phyloP scores from a whole-genome alignment of 495 filamentous ascomycete genomes.

The Haplographium delicatum region DNA sequence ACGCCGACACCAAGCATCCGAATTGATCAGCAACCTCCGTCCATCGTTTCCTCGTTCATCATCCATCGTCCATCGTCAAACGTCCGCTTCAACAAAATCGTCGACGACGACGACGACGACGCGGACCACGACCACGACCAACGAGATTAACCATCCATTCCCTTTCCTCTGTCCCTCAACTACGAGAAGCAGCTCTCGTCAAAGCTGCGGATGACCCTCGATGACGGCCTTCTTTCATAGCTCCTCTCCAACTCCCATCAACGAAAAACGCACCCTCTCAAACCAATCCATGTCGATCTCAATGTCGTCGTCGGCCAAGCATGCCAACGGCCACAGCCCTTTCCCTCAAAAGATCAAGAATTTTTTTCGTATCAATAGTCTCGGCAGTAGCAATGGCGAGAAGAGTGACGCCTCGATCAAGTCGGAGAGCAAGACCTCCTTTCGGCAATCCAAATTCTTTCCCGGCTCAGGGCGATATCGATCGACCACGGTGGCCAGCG shows the following conservation, averaged over 20 bases:
- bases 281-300: conserved; percentile 24
- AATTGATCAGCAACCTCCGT: conserved; percentile 17
- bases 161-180: conserved; percentile 2
- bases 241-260: conserved; percentile 19
- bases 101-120: conserved; percentile 8
- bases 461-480: conserved; percentile 68
- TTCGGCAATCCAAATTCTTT: conserved; percentile 80
- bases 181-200: conserved; percentile 23
- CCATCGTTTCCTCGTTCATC: no score
- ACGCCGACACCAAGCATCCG: neutral
- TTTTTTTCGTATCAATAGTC: conserved; percentile 93
- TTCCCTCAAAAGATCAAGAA: conserved; percentile 89
- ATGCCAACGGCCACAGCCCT: conserved; percentile 34
- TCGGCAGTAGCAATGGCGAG: conserved; percentile 47
- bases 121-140: no score
- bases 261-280: conserved; percentile 27
- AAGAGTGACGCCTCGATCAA: conserved; percentile 28
- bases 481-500: conserved; percentile 87
- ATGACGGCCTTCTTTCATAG: conserved; percentile 26
- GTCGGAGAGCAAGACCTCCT: conserved; percentile 55
- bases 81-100: no score
- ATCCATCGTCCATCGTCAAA: no score
- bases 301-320: conserved; percentile 25
- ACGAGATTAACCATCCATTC: neutral
- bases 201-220: conserved; percentile 15